Evolutionary conservation across 495 filamentous ascomycete genomes (phyloP).

Genomic region (Tetracladium setigerum): DNA sequence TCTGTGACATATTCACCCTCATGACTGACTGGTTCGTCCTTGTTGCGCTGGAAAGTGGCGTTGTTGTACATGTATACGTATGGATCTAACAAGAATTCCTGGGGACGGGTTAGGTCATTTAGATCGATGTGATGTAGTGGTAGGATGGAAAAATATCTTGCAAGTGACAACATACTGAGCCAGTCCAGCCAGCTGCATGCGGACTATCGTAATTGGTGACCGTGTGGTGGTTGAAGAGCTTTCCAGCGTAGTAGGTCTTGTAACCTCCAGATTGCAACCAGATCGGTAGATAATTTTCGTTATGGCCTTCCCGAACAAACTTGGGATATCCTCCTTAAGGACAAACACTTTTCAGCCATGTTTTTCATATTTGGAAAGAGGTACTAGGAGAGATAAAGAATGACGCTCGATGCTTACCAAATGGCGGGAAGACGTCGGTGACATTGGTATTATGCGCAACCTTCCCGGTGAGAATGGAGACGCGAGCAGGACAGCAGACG

Average conservation of each 20-base stretch:
- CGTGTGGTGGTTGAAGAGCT: slow-evolving; percentile 53
- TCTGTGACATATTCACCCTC: slow-evolving; percentile 49
- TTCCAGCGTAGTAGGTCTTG: slow-evolving; percentile 59
- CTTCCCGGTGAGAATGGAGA: slow-evolving; percentile 51
- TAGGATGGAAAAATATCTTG: not conserved
- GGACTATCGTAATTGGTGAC: slow-evolving; percentile 46
- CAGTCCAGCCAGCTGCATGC: slow-evolving; percentile 40
- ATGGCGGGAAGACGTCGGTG: slow-evolving; percentile 53
- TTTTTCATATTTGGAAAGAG: too few relatives aligned
- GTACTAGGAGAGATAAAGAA: not conserved
- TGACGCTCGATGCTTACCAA: slow-evolving; percentile 29
- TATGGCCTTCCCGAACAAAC: slow-evolving; percentile 51
- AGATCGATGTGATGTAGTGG: not conserved
- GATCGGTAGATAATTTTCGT: slow-evolving; percentile 54
- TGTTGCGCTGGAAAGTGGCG: slow-evolving; percentile 50
- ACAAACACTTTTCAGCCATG: too few relatives aligned
- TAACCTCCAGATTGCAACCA: slow-evolving; percentile 61
- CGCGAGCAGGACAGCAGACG: slow-evolving; percentile 51
- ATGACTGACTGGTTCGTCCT: slow-evolving; percentile 42
- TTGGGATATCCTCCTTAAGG: slow-evolving; percentile 63
- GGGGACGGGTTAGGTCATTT: too few relatives aligned
- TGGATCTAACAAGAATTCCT: slow-evolving; percentile 60
- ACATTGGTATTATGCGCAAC: slow-evolving; percentile 64
- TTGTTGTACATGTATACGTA: slow-evolving; percentile 58
- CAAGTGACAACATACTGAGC: slow-evolving; percentile 30